These are phyloP conservation scores for Apiotrichum veenhuisii DNA, from an alignment of 1,284 basidiomycete genomes.

Conservation along the genomic window DNA sequence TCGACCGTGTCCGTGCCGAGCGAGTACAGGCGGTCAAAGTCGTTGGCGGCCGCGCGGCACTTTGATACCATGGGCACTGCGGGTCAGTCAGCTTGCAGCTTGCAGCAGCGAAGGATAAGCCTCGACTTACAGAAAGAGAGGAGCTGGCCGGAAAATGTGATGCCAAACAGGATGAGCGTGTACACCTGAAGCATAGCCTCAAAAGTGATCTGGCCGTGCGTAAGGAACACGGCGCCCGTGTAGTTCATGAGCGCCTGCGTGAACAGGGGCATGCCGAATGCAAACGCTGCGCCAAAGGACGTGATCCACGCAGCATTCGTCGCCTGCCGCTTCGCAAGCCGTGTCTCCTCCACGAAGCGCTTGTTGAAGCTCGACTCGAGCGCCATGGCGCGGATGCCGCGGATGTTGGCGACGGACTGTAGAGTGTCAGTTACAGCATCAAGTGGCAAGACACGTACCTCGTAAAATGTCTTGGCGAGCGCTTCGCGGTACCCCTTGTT, in stretches of 20 bases:
- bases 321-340: conserved; percentile 64
- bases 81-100: background rate
- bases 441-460: no score
- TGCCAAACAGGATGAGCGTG: conserved; percentile 86
- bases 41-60: conserved; percentile 70
- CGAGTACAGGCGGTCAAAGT: conserved; percentile 66
- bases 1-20: conserved; percentile 62
- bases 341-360: conserved; percentile 64
- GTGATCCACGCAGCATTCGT: conserved; percentile 73
- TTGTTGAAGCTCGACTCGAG: conserved; percentile 69
- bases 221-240: conserved; percentile 77
- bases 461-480: conserved; percentile 80
- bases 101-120: no score
- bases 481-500: conserved; percentile 83
- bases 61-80: conserved; percentile 75
- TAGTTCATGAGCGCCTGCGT: conserved; percentile 87
- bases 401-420: conserved; percentile 80
- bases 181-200: conserved; percentile 83
- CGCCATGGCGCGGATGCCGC: conserved; percentile 85
- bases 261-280: conserved; percentile 77
- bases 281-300: conserved; percentile 76
- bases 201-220: conserved; percentile 76
- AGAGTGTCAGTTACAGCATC: conserved; percentile 49
- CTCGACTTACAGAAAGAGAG: conserved; percentile 74
- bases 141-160: conserved; percentile 84